Evolutionary conservation across 2,329 filamentous ascomycete genomes (phyloP), one percentile per base, ranked within the genome.

Genomic region (Fusarium sacchari): DNA sequence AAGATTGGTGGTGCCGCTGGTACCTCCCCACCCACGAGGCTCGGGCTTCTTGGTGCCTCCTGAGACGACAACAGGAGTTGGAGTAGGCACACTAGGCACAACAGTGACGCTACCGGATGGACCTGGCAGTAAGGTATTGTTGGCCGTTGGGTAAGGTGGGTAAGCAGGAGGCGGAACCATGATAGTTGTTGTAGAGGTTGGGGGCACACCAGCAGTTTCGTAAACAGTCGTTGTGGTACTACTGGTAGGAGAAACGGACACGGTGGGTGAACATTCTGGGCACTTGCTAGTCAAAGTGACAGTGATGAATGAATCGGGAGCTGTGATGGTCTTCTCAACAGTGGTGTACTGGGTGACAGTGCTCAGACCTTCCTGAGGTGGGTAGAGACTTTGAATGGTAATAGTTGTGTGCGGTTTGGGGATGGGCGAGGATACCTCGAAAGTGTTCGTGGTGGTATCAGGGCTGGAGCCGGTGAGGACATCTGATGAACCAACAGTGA

Each of bases 161-260:
- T 79, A 79, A 18, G 73, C 77, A 39, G 75, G 67, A 6, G 72
- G 55, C 6, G 75, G 71, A 28, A 81, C 74, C 63, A 77, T 77
- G 65, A 82, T 75, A 20, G 80, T 83, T n/a, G 77, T 80, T 64
- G 80, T 81, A 32, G 77, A 76, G 30, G 79, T 78, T 15, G 72
- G 69, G 12, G 77, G 69, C 37, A 76, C 64, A 26, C 78, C 79
- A 39, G 52, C 70, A n/a, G 80, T 82, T 53, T 78, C 73, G 39
- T 81, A 83, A 60, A 81, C 73, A 34, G 79, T 75, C 58, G 77
- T 53, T 24, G 81, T 83, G 67, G 77, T 67, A 22, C 78, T 82
- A 67, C 74, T 77, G n/a, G 70, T 72, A 15, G 78, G 65, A 36
- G 75, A 71, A 36, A 60, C 60, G 22, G 67, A 40, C 37, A 43